phyloP scores from a whole-genome alignment of 2,329 filamentous ascomycete species.

The Exserohilum rostratum region DNA sequence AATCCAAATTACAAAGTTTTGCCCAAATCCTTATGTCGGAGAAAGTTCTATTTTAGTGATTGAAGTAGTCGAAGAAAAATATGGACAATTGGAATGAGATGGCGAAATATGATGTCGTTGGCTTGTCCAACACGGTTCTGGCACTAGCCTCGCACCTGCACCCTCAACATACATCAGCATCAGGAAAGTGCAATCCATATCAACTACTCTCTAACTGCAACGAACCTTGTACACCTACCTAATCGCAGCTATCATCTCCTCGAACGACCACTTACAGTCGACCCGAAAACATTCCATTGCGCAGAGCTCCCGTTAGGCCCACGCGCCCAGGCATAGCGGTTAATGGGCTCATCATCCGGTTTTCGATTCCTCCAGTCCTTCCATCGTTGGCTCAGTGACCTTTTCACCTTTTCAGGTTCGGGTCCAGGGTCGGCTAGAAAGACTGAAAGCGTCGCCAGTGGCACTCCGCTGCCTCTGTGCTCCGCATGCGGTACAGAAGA shows the following conservation, averaged over 20 bases:
- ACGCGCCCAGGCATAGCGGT: background rate
- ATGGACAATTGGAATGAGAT: no score
- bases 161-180: background rate
- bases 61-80: no score
- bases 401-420: background rate
- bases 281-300: background rate
- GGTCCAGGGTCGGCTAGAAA: background rate
- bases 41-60: no score
- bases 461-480: background rate
- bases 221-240: background rate
- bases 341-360: no score
- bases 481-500: background rate
- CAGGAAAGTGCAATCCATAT: background rate
- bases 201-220: background rate
- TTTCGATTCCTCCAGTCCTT: no score
- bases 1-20: no score
- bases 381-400: background rate
- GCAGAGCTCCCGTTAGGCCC: background rate
- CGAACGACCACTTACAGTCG: background rate
- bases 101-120: background rate
- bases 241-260: background rate
- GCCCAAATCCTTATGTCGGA: no score
- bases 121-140: conserved; percentile 5
- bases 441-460: background rate
- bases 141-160: background rate